These are phyloP conservation scores for Tillandsia fasciculata DNA, from an alignment of 176 grass and related monocot species.

Conservation along the genomic window DNA sequence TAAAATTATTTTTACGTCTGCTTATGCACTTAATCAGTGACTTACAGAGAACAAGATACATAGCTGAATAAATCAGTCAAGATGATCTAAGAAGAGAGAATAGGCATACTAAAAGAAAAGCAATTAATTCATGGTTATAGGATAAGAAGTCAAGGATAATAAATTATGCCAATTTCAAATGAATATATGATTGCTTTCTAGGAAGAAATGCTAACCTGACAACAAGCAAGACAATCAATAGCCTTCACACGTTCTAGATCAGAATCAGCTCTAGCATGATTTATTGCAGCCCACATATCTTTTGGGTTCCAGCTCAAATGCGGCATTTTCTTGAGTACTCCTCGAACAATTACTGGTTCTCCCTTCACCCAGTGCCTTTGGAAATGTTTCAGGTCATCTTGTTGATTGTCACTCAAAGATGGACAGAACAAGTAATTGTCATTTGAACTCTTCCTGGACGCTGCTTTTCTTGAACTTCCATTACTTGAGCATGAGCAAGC, in stretches of 20 bases:
- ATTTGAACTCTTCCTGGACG: conserved; percentile 32
- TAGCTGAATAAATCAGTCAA: too few relatives aligned
- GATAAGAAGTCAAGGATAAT: too few relatives aligned
- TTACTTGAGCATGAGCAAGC: conserved; percentile 28
- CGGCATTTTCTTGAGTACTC: conserved; percentile 35
- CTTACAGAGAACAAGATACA: too few relatives aligned
- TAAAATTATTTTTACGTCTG: too few relatives aligned
- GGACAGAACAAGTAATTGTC: conserved; percentile 71
- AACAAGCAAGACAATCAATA: conserved; percentile 52
- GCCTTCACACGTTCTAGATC: conserved; percentile 25
- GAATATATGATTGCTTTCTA: too few relatives aligned
- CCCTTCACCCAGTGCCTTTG: conserved; percentile 75
- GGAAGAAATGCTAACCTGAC: conserved; percentile 36
- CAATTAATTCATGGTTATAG: too few relatives aligned
- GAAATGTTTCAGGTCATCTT: conserved; percentile 52
- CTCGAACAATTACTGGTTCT: conserved; percentile 67
- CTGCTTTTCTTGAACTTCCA: conserved; percentile 47
- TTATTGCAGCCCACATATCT: conserved; percentile 48
- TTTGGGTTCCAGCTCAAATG: conserved; percentile 45
- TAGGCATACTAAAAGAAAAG: too few relatives aligned
- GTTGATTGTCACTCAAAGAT: conserved; percentile 22
- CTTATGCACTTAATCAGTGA: too few relatives aligned
- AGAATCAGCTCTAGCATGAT: conserved; percentile 9
- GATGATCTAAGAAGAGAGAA: too few relatives aligned
- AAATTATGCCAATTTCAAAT: too few relatives aligned